Conservation (phyloP, 306 rosid genomes). For the Cyamopsis tetragonoloba region DNA sequence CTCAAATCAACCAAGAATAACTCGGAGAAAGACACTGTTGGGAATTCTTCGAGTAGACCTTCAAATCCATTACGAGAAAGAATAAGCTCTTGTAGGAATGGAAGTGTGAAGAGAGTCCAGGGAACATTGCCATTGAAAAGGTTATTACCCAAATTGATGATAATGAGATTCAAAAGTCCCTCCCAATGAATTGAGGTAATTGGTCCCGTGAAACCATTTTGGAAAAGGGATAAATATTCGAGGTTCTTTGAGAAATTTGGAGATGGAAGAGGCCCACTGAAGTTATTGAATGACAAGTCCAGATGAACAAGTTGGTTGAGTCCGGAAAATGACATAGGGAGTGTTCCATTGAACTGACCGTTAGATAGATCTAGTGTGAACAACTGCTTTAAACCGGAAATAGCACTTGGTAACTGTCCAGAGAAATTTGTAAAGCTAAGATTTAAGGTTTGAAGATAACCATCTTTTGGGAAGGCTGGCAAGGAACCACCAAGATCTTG, state of each 20-base stretch:
- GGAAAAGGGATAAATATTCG: background rate
- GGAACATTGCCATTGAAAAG: background rate
- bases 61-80: slow-evolving; percentile 9
- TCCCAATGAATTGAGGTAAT: slow-evolving; percentile 6
- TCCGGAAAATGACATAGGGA: background rate
- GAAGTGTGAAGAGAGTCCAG: background rate
- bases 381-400: background rate
- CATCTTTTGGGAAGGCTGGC: slow-evolving; percentile 19
- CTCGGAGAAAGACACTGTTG: background rate
- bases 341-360: slow-evolving; percentile 16
- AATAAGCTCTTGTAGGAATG: background rate
- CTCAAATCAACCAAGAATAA: slow-evolving; percentile 31
- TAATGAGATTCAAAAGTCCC: background rate
- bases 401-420: slow-evolving; percentile 15
- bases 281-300: too few species aligned
- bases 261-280: slow-evolving; percentile 27
- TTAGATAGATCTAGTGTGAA: slow-evolving; percentile 15
- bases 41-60: background rate
- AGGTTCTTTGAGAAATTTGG: background rate
- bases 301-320: slow-evolving; percentile 12
- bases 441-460: slow-evolving; percentile 8
- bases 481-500: slow-evolving; percentile 13
- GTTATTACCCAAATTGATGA: background rate
- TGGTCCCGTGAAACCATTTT: slow-evolving; percentile 1
- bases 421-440: slow-evolving; percentile 18